These are phyloP conservation scores for Nemania abortiva DNA, from an alignment of 2,329 filamentous ascomycete species.

Conservation along the genomic window DNA sequence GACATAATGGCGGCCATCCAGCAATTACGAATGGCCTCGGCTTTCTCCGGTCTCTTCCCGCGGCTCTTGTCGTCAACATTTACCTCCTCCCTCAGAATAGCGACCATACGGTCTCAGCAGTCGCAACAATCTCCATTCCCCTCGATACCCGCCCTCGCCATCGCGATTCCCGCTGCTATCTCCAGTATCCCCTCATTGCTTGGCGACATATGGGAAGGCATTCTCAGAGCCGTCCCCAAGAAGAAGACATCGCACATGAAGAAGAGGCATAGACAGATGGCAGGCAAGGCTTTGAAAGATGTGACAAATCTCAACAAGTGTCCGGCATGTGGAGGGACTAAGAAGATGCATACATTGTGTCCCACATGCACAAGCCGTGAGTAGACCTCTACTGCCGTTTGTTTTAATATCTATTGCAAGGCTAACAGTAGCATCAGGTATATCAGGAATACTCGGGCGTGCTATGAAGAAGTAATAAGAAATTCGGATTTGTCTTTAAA, in stretches of 20 bases:
- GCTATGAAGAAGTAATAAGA: slow-evolving; percentile 42
- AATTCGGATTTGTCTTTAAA: slow-evolving; percentile 9
- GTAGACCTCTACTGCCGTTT: slow-evolving; percentile 45
- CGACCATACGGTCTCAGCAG: slow-evolving; percentile 60
- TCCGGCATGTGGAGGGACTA: slow-evolving; percentile 86
- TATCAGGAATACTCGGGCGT: slow-evolving; percentile 43
- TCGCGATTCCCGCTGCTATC: slow-evolving; percentile 71
- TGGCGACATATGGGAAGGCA: slow-evolving; percentile 89
- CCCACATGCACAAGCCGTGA: slow-evolving; percentile 86
- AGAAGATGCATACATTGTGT: slow-evolving; percentile 90
- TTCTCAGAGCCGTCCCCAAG: slow-evolving; percentile 94
- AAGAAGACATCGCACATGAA: slow-evolving; percentile 99
- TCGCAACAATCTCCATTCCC: slow-evolving; percentile 52
- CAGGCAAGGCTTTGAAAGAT: slow-evolving; percentile 94
- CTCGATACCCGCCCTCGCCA: slow-evolving; percentile 65
- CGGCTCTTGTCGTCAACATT: slow-evolving; percentile 60
- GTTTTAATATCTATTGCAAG: background rate
- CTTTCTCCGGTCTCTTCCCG: slow-evolving; percentile 66
- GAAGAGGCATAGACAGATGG: slow-evolving; percentile 92
- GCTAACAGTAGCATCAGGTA: slow-evolving; percentile 36
- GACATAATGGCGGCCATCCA: slow-evolving; percentile 61
- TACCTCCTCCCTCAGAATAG: slow-evolving; percentile 58
- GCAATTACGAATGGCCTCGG: slow-evolving; percentile 54
- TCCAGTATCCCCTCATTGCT: slow-evolving; percentile 76
- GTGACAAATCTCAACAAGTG: slow-evolving; percentile 89